phyloP scores from a whole-genome alignment of 345 rosid species.

The Bretschneidera sinensis region DNA sequence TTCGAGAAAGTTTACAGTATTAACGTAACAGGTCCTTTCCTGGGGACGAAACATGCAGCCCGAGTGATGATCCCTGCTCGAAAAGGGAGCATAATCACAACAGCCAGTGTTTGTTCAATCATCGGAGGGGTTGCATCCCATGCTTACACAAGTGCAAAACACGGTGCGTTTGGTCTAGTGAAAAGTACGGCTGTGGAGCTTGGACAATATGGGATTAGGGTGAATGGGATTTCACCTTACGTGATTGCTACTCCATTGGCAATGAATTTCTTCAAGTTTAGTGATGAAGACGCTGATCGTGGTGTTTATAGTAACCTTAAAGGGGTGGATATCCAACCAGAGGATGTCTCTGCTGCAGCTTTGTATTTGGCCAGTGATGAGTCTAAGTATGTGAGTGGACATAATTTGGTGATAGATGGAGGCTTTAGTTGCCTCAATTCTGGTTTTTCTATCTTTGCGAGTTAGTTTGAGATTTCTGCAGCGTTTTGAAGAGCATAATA shows the following conservation, averaged over 20 bases:
- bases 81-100: constrained; percentile 10
- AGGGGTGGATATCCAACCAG: constrained; percentile 6
- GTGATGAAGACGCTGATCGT: neutral
- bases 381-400: constrained; percentile 29
- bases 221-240: constrained; percentile 21
- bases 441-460: neutral
- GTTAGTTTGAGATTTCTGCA: no score
- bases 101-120: constrained; percentile 11
- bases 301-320: constrained; percentile 1
- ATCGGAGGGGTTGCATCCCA: constrained; percentile 16
- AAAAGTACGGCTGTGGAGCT: constrained; percentile 18
- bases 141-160: constrained; percentile 18
- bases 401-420: constrained; percentile 5
- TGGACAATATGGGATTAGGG: constrained; percentile 18
- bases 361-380: constrained; percentile 24
- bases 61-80: constrained; percentile 23
- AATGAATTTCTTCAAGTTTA: neutral
- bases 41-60: constrained; percentile 32
- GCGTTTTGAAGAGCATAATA: no score
- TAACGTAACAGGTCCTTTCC: constrained; percentile 10
- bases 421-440: neutral
- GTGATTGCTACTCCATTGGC: no score
- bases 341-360: constrained; percentile 24
- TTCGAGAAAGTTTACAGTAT: constrained; percentile 1
- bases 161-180: constrained; percentile 17